phyloP scores from a whole-genome alignment of 352 stramenopile species.

The Globisporangium spiculum region DNA sequence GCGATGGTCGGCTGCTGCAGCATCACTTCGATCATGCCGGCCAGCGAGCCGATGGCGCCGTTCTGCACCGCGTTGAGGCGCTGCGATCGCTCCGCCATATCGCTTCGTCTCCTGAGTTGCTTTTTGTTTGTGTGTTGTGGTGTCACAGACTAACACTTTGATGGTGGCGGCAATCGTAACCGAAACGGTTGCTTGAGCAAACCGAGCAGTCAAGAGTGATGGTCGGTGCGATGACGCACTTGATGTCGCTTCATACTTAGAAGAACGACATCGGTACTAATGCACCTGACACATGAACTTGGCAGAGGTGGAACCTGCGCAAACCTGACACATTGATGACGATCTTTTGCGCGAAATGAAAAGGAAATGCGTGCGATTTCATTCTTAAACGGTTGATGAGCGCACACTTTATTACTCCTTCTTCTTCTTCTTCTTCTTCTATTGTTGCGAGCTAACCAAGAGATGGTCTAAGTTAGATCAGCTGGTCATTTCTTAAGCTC shows the following conservation, averaged over 20 bases:
- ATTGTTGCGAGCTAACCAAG: background rate
- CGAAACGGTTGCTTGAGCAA: background rate
- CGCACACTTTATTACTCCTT: background rate
- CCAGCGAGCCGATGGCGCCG: constrained; percentile 70
- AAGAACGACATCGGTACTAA: background rate
- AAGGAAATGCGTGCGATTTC: background rate
- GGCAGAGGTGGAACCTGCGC: too few relatives aligned
- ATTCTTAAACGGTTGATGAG: background rate
- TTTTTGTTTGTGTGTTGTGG: background rate
- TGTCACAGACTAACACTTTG: background rate
- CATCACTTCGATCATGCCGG: constrained; percentile 82
- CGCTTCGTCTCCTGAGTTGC: background rate
- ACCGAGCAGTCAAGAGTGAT: background rate
- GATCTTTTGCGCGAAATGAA: too few relatives aligned
- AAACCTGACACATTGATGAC: too few relatives aligned
- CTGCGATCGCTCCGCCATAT: constrained; percentile 40
- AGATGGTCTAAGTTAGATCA: background rate
- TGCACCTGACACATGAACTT: background rate
- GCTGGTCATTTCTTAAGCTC: background rate
- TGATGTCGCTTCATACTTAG: background rate
- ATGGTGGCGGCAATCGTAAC: background rate
- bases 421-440: background rate
- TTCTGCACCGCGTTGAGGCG: constrained; percentile 71
- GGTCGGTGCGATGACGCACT: background rate
- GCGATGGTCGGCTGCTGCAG: constrained; percentile 81